Base-by-base conservation (phyloP, 1,284 basidiomycete genomes). In the Ustilago vetiveriae region DNA sequence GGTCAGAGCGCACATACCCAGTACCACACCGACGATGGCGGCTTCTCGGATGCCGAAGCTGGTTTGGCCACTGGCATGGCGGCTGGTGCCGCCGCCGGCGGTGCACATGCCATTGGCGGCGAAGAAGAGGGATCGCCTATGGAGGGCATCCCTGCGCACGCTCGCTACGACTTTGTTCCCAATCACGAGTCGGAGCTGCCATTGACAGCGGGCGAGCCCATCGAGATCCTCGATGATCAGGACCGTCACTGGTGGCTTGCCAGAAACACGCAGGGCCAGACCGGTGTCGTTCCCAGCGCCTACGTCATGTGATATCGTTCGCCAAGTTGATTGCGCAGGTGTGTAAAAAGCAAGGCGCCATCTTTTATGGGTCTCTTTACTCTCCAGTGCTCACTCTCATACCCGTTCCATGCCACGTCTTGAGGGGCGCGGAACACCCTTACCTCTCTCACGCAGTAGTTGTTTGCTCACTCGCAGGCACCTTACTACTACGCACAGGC, bases 61-160 rank as follows among this genome's bases (percentile, higher is more conserved):
- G 55, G 51, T 8, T 3, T 42, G 6, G 48, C 37, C 23, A 45
- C 23, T 7, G 45, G 44, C 39, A 54, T 55, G 52, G 42, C 40
- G 5, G 45, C 32, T 14, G 54, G 50, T 11, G 41, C 30, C 10
- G 30, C 43, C 17, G 55, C 56, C 4, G 88, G 89, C 13, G 89
- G 90, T 56, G 92, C 91, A 17, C 35, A 62, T 24, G 67, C 54
- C 13, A 50, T 52, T 6, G 55, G 37, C 7, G 64, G 42, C 17
- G 73, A 63, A 33, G 44, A 62, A 14, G 56, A 60, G 6, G 71
- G 67, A 33, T 66, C 68, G 43, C 63, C 58, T 16, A 52, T 51
- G 42, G 69, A 74, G 32, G 77, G 75, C 38, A 70, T 79, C 33
- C 66, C 74, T 22, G 77, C 77, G 2, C 74, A 78, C 41, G 76